Conservation (phyloP, 225 moss, liverwort and hornwort genomes). For the Asterella californica region DNA sequence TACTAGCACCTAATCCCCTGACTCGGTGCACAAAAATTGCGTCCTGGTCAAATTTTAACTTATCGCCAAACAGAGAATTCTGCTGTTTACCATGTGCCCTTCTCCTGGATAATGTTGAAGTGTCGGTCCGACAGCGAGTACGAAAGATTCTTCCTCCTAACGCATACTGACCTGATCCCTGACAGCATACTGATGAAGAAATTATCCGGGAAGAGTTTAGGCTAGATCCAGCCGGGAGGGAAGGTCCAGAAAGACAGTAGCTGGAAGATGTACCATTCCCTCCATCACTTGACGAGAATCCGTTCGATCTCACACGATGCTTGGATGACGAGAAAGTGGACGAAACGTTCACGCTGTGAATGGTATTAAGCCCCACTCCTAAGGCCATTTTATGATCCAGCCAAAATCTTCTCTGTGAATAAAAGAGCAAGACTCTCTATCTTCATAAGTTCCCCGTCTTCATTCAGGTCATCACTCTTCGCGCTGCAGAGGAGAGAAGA, state of each 20-base stretch:
- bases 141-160: background rate
- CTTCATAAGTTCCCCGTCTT: constrained; percentile 6
- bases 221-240: background rate
- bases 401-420: background rate
- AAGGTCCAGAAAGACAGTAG: constrained; percentile 3
- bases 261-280: constrained; percentile 9
- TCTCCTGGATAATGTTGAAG: constrained; percentile 13
- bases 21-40: constrained; percentile 16
- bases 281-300: background rate
- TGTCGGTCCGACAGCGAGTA: constrained; percentile 3
- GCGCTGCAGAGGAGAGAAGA: background rate
- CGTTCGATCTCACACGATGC: constrained; percentile 5
- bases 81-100: background rate
- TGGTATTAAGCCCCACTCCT: constrained; percentile 27
- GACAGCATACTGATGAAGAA: background rate
- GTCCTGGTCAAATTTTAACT: background rate
- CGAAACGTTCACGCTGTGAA: constrained; percentile 14
- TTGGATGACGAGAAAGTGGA: constrained; percentile 8
- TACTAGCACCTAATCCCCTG: constrained; percentile 9
- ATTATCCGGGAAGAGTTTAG: background rate
- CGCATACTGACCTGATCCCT: background rate
- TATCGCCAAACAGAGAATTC: constrained; percentile 15
- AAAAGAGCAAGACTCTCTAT: constrained; percentile 1
- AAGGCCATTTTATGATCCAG: constrained; percentile 24
- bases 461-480: background rate